Conservation (phyloP, 2,329 filamentous ascomycete genomes). For the Beauveria australis region DNA sequence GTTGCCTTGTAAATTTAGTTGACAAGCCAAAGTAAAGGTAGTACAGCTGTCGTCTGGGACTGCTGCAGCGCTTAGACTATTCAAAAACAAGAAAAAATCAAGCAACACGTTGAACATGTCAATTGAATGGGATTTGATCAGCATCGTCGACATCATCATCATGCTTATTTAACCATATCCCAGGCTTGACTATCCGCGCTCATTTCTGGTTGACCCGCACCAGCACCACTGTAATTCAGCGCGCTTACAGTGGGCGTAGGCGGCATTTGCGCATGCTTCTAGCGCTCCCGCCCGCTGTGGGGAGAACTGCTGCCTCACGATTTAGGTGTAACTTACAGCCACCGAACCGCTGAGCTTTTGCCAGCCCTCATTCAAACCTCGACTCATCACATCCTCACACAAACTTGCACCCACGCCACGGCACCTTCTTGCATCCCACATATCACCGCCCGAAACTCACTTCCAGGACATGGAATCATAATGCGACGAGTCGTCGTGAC, state of each 20-base stretch:
- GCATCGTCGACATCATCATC: too few relatives aligned
- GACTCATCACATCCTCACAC: background rate
- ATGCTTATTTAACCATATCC: too few relatives aligned
- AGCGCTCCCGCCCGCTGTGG: background rate
- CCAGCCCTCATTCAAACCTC: background rate
- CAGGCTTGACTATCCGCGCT: too few relatives aligned
- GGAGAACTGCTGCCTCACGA: background rate
- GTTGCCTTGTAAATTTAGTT: too few relatives aligned
- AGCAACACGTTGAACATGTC: too few relatives aligned
- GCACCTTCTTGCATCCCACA: background rate
- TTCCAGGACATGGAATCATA: constrained; percentile 31
- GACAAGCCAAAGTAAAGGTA: too few relatives aligned
- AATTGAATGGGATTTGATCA: too few relatives aligned
- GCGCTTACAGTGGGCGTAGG: background rate
- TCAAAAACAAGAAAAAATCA: too few relatives aligned
- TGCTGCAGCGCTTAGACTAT: background rate
- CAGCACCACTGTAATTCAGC: background rate
- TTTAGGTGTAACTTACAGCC: too few relatives aligned
- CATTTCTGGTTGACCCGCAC: too few relatives aligned
- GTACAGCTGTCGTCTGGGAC: too few relatives aligned
- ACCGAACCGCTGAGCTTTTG: background rate
- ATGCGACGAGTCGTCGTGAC: constrained; percentile 76
- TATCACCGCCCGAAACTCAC: background rate
- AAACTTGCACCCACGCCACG: background rate
- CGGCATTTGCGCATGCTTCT: background rate